These are phyloP conservation scores for Melastoma candidum DNA, from an alignment of 441 rosid genomes.

Conservation along the genomic window DNA sequence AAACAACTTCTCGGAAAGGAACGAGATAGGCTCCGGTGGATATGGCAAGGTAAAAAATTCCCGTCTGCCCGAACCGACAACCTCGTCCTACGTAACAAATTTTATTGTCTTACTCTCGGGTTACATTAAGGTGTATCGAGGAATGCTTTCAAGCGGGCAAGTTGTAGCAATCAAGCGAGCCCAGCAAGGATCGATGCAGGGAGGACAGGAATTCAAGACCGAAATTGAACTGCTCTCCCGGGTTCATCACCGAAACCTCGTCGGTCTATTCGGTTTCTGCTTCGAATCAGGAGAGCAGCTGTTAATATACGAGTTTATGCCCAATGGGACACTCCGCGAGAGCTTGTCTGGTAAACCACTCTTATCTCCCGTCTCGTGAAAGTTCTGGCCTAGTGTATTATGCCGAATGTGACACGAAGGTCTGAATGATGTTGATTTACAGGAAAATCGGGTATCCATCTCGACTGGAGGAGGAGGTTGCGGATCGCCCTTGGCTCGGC, in stretches of 20 bases:
- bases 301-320: constrained; percentile 83
- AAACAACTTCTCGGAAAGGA: constrained; percentile 54
- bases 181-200: constrained; percentile 89
- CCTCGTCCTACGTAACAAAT: too few relatives aligned
- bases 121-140: constrained; percentile 44
- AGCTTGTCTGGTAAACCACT: constrained; percentile 31
- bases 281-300: constrained; percentile 95
- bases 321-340: constrained; percentile 74
- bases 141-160: constrained; percentile 69
- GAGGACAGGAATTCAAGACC: constrained; percentile 90
- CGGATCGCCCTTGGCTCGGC: constrained; percentile 86
- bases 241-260: constrained; percentile 94
- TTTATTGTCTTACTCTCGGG: too few relatives aligned
- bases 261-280: constrained; percentile 90
- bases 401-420: too few relatives aligned
- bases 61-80: too few relatives aligned
- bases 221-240: constrained; percentile 95
- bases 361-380: too few relatives aligned
- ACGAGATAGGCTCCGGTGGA: constrained; percentile 88
- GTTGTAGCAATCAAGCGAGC: constrained; percentile 88
- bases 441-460: constrained; percentile 51
- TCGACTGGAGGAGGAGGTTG: constrained; percentile 91
- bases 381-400: too few relatives aligned
- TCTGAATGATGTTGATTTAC: too few relatives aligned
- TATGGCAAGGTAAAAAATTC: constrained; percentile 44